Evolutionary conservation across 441 rosid genomes (phyloP), one percentile per base, ranked within the genome.

Genomic region (Codiaeum variegatum): DNA sequence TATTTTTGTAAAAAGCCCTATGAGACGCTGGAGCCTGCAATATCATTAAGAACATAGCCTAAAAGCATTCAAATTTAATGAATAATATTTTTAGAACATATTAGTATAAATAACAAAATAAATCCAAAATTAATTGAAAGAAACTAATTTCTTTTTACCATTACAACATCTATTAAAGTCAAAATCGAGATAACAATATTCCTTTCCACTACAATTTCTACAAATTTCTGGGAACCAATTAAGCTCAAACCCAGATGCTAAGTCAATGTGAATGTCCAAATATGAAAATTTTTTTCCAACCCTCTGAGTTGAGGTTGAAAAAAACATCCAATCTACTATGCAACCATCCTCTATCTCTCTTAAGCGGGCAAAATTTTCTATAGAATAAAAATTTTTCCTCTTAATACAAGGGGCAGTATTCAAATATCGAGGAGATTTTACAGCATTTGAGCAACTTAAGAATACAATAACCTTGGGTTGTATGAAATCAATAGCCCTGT

Each of bases 161-260:
- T 42, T 51, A n/a, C 54, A 29, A 42, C 66, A 67, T 47, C 34
- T 19, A 11, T 4, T 9, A 26, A 18, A 0, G 23, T 34, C 34
- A 62, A 24, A 23, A 15, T 3, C 16, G 16, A 32, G 38, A 26
- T 15, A 28, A 34, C 77, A 66, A 3, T 46, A n/a, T 34, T 74
- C 77, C 16, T 26, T 49, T 29, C 76, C 67, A 23, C 61, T 58
- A 36, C 77, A 74, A 23, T 24, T 21, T 47, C 1, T 13, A 60
- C 67, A 74, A 15, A 0, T 4, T 21, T 67, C 46, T 10, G 3
- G 26, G 4, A 32, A 16, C 72, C 72, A 74, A 58, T 51, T 46
- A 34, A 67, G 11, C 36, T 46, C 51, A 60, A 74, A 74, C 36
- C 72, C 77, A 46, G 7, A 67, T 18, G 12, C 78, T 10, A 70